Conservation (phyloP, 352 stramenopile genomes). For the Elongisporangium anandrum region DNA sequence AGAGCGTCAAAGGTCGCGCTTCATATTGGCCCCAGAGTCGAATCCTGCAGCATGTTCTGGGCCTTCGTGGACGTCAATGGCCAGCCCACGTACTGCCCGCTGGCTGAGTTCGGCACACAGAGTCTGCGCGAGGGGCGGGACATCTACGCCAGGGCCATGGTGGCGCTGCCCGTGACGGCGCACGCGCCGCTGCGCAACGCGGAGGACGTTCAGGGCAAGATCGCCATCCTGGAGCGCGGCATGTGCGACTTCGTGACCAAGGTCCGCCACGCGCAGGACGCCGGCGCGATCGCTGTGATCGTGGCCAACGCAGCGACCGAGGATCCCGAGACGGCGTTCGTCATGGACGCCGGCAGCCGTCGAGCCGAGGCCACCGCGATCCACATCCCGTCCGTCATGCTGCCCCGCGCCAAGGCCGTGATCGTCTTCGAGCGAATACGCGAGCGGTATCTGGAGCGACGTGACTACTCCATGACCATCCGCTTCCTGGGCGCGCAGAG, state of each 20-base stretch:
- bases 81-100: constrained; percentile 54
- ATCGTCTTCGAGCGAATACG: constrained; percentile 52
- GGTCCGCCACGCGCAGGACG: constrained; percentile 55
- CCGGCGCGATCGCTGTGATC: constrained; percentile 60
- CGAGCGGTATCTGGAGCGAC: constrained; percentile 36
- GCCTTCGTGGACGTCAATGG: constrained; percentile 61
- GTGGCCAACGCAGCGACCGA: constrained; percentile 44
- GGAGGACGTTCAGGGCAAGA: constrained; percentile 33
- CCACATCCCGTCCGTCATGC: constrained; percentile 60
- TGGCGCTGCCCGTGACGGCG: constrained; percentile 55
- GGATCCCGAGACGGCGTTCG: constrained; percentile 38
- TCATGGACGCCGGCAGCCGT: constrained; percentile 59
- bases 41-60: constrained; percentile 49
- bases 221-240: constrained; percentile 62
- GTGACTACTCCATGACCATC: constrained; percentile 39
- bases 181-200: constrained; percentile 50
- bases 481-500: constrained; percentile 52
- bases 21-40: background rate
- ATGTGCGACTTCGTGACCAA: constrained; percentile 81
- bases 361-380: constrained; percentile 17
- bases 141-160: constrained; percentile 43
- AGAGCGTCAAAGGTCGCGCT: background rate
- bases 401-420: constrained; percentile 34
- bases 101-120: constrained; percentile 55
- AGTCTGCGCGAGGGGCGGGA: constrained; percentile 39